Conservation (phyloP, 176 grass and related monocot species). For the Lolium perenne region DNA sequence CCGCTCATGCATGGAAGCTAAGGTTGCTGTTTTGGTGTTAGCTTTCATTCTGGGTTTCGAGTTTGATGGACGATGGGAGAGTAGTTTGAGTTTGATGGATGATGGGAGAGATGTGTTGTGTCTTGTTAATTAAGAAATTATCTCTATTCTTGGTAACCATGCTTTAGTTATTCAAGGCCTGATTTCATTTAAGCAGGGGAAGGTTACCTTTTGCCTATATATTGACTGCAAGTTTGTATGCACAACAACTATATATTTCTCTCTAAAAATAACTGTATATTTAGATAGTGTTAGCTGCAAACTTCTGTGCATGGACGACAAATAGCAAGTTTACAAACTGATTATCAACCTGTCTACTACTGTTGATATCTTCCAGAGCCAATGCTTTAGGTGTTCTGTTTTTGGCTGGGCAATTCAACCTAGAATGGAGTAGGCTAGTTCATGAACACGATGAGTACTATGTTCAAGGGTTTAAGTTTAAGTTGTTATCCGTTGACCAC, state of each 20-base stretch:
- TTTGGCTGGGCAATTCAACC: neutral
- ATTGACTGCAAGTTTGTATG: neutral
- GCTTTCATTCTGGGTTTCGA: neutral
- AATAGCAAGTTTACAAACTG: neutral
- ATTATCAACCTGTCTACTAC: neutral
- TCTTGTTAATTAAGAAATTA: neutral
- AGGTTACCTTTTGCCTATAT: neutral
- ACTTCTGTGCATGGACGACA: neutral
- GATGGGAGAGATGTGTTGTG: neutral
- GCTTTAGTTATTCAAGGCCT: neutral
- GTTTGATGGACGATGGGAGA: neutral
- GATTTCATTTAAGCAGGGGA: constrained; percentile 9
- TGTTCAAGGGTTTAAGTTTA: too few relatives aligned
- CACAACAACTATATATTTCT: neutral
- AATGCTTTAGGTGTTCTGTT: neutral
- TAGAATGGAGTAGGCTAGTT: neutral
- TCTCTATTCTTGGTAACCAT: neutral
- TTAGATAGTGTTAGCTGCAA: neutral
- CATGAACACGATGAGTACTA: neutral
- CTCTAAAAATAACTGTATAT: neutral
- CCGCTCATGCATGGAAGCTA: neutral
- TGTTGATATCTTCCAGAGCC: neutral
- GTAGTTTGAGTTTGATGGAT: neutral
- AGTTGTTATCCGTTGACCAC: too few relatives aligned
- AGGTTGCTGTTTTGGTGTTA: neutral